These are phyloP conservation scores for Nitzschia putrida DNA, from an alignment of 108 stramenopile genomes.

Conservation along the genomic window DNA sequence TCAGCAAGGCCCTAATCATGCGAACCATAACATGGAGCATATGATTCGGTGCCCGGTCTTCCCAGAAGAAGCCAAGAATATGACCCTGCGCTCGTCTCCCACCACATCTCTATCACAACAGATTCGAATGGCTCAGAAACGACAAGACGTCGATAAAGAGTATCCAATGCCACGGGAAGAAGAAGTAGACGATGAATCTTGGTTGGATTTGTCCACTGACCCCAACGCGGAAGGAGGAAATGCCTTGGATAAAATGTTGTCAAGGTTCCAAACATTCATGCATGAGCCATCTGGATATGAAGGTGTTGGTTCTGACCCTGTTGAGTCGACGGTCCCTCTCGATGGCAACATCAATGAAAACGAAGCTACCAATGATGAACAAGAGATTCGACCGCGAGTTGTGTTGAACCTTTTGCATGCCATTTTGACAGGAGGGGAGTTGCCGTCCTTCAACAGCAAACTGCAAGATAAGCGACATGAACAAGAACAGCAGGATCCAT, in stretches of 20 bases:
- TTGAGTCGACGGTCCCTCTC: not conserved
- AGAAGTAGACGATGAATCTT: slow-evolving; percentile 60
- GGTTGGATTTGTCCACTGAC: slow-evolving; percentile 53
- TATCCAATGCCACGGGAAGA: slow-evolving; percentile 36
- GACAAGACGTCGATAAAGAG: slow-evolving; percentile 7
- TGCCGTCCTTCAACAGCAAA: slow-evolving; percentile 8
- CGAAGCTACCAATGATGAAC: not conserved
- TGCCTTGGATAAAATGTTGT: slow-evolving; percentile 46
- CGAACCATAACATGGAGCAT: slow-evolving; percentile 19
- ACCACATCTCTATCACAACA: slow-evolving; percentile 46
- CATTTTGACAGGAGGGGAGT: slow-evolving; percentile 41
- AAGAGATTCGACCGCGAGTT: slow-evolving; percentile 54
- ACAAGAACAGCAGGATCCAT: slow-evolving; percentile 24
- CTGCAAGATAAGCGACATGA: not conserved
- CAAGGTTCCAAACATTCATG: slow-evolving; percentile 57
- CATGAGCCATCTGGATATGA: slow-evolving; percentile 55
- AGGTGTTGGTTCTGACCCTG: slow-evolving; percentile 36
- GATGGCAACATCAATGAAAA: not conserved
- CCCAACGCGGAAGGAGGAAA: slow-evolving; percentile 4
- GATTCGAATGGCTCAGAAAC: slow-evolving; percentile 38
- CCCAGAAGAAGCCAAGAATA: slow-evolving; percentile 42
- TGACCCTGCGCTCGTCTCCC: slow-evolving; percentile 48
- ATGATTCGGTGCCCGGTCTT: slow-evolving; percentile 67
- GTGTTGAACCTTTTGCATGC: slow-evolving; percentile 64
- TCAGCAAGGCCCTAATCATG: slow-evolving; percentile 59